Base-by-base conservation (phyloP, 2,329 filamentous ascomycete species). In the Trichoderma harzianum region DNA sequence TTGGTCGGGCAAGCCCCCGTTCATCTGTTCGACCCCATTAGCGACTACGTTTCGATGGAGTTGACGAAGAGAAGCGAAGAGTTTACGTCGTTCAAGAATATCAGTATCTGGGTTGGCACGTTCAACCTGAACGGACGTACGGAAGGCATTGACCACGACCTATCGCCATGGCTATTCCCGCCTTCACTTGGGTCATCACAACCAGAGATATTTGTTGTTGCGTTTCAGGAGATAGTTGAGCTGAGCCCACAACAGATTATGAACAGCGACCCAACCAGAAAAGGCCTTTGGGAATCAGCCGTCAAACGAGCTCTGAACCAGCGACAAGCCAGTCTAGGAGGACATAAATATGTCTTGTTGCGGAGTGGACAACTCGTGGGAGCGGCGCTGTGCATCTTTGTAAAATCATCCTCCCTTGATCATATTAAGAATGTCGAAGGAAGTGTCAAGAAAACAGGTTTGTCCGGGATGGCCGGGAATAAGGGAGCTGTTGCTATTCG, bases 201-300 rank as follows among this genome's bases (percentile, higher is more conserved):
- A 73, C 95, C 96, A 7, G 93, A 95, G 72, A 93, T 99, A 47
- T 90, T 97, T 66, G 94, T 92, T 8, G 91, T 98, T 18, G 96
- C 94, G 0, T 98, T 99, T 77, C 96, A 99, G 79, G 96, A 99
- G 81, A 98, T 99, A 74, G 96, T 99, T n/a, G 93, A 97, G 78
- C 85, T 99, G 61, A 98, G 94, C 76, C 96, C 97, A 18, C 95
- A 98, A 80, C 96, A 99, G 78, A 98, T 99, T 78, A 98, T 99
- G 94, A 97, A 97, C 75, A 98, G 95, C 73, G 95, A 99, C 79
- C 96, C 96, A 1, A 90, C 91, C 3, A 89, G 93, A 69, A 93
- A 95, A 75, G 91, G 94, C 74, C 84, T 91, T 24, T 99, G 96
- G 96, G 96, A 99, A 79, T 84, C 87, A 68, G 91, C 93, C 5